Base-by-base conservation (phyloP, 768 basidiomycete species). In the Sistotremastrum niveocremeum region DNA sequence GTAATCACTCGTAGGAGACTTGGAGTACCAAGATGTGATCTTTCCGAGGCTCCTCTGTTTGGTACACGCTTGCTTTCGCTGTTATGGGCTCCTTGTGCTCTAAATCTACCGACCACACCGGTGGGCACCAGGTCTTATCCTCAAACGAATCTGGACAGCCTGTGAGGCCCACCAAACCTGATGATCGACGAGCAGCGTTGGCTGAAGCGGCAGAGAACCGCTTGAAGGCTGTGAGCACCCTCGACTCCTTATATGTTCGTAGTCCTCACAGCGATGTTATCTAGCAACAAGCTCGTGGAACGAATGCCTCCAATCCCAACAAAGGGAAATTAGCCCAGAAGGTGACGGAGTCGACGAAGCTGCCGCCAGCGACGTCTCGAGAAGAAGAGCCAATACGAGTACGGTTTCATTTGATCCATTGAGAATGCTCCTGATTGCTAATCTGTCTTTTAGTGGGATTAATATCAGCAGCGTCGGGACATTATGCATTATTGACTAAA, bases 21-120 rank as follows among this genome's bases (percentile, higher is more conserved):
- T 20, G 20, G 20, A 20, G 20, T 20, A 20, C 20, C 20, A 20
- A 20, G 20, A 20, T 20, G 20, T 20, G 20, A 20, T 20, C 20
- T 20, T 20, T 20, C 20, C 20, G 20, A 20, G 20, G 20, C 20
- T 20, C 20, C 20, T 20, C 20, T 20, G 20, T 20, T 20, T 20
- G 20, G 20, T 20, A 20, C 20, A 20, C 20, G 20, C 20, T 20
- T 20, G 20, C 20, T 20, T 20, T 20, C 29, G 44, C 20, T 46
- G 11, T 49, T 28, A 77, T 79, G 77, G 77, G 76, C 51, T 74
- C 72, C 49, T 61, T 76, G 39, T 78, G 76, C 55, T 78, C 77
- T 32, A 77, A 73, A 58, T 57, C 65, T 33, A 60, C 60, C 42
- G 52, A 57, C 36, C 63, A 72, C 47, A 64, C 69, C 4, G 56